These are phyloP conservation scores for Ophiostoma himal-ulmi DNA, from an alignment of 2,329 filamentous ascomycete genomes.

Conservation along the genomic window DNA sequence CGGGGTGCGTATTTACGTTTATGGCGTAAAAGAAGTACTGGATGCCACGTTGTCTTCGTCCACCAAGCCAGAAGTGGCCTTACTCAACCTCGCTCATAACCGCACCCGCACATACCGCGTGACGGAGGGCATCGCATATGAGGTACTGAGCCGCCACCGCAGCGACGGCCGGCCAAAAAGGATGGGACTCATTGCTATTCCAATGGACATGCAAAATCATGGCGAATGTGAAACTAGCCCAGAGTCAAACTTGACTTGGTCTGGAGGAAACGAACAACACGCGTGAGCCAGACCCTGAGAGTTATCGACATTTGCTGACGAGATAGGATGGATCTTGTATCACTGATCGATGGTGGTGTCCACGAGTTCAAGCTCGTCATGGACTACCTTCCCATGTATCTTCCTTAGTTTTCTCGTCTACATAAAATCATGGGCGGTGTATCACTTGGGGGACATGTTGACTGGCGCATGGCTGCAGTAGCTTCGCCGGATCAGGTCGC, in stretches of 20 bases:
- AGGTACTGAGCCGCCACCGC: neutral
- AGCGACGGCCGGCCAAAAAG: neutral
- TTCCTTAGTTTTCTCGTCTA: neutral
- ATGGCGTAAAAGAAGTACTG: neutral
- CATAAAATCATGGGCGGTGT: neutral
- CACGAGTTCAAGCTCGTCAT: slow-evolving; percentile 1
- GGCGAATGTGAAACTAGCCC: neutral
- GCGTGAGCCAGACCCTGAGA: neutral
- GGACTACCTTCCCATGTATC: neutral
- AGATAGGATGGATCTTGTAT: neutral
- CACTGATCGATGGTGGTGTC: neutral
- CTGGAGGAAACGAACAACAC: neutral
- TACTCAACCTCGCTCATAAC: neutral
- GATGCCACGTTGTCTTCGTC: neutral
- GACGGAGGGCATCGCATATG: neutral
- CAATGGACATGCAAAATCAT: neutral
- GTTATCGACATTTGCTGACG: neutral
- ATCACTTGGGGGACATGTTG: neutral
- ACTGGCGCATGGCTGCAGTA: neutral
- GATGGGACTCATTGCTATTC: neutral
- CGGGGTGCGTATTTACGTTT: neutral
- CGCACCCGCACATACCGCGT: neutral
- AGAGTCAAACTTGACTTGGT: neutral
- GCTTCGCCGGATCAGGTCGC: neutral
- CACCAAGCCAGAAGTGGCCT: neutral